A percentile compares a stretch with the other conserved stretches of the same genome.
Evolutionary conservation across 2,329 filamentous ascomycete species (phyloP).

Genomic region (Mycosphaerelloides madeirae): DNA sequence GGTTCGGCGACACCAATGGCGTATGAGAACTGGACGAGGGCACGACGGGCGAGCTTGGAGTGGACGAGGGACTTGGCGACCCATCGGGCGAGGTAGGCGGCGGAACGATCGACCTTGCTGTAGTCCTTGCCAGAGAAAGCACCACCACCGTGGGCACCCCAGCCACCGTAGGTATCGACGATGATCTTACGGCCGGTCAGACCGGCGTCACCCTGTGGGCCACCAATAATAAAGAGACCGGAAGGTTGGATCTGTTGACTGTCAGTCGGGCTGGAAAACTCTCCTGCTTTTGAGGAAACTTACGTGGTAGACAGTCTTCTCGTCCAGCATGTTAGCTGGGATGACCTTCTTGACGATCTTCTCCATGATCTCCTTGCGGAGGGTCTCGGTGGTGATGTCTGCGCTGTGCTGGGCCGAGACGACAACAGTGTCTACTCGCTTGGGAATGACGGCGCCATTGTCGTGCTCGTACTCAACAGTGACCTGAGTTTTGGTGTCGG

Average conservation of each 20-base stretch:
- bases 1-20: slow-evolving; percentile 98
- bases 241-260: slow-evolving; percentile 79
- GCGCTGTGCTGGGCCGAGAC: slow-evolving; percentile 91
- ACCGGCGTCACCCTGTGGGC: slow-evolving; percentile 97
- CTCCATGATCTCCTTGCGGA: slow-evolving; percentile 91
- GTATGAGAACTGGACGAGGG: slow-evolving; percentile 96
- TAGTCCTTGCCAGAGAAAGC: slow-evolving; percentile 99
- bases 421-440: slow-evolving; percentile 93
- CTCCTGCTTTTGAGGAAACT: slow-evolving; percentile 33
- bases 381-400: slow-evolving; percentile 81
- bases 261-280: slow-evolving; percentile 1
- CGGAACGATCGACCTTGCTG: slow-evolving; percentile 99
- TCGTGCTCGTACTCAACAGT: slow-evolving; percentile 99
- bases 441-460: slow-evolving; percentile 83
- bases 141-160: slow-evolving; percentile 99
- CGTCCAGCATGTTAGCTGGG: slow-evolving; percentile 84
- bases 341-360: slow-evolving; percentile 97
- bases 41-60: slow-evolving; percentile 83
- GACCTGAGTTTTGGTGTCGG: slow-evolving; percentile 99
- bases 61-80: slow-evolving; percentile 96
- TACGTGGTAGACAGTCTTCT: slow-evolving; percentile 92
- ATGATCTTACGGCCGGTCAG: slow-evolving; percentile 99
- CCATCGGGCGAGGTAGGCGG: slow-evolving; percentile 96
- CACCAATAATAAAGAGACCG: slow-evolving; percentile 97
- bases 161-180: slow-evolving; percentile 98